A percentile compares a stretch with the other conserved stretches of the same genome.
Evolutionary conservation across 768 basidiomycete species (phyloP).

Genomic region (Podaxis rugospora): DNA sequence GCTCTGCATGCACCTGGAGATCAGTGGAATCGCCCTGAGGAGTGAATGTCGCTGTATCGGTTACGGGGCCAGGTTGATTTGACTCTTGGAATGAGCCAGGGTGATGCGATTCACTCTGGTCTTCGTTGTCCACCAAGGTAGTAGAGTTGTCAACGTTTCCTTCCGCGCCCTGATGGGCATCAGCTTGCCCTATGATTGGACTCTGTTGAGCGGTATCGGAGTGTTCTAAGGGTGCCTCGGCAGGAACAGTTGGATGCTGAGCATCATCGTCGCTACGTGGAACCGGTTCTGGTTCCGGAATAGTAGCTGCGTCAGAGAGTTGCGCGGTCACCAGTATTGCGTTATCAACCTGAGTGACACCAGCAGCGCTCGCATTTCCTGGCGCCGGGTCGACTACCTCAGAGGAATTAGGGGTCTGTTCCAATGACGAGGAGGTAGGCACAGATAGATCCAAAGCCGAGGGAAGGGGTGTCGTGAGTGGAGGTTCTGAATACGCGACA

Average conservation of each 20-base stretch:
- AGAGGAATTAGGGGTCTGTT: neutral
- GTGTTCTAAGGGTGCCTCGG: neutral
- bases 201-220: neutral
- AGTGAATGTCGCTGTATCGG: neutral
- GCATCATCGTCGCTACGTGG: neutral
- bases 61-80: neutral
- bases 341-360: neutral
- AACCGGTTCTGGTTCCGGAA: neutral
- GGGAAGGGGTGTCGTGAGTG: neutral
- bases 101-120: neutral
- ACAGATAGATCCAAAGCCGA: neutral
- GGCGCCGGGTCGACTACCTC: neutral
- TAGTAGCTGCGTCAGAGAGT: neutral
- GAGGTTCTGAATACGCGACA: neutral
- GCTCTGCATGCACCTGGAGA: neutral
- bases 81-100: neutral
- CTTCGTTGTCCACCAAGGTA: neutral
- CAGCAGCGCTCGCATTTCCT: neutral
- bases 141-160: neutral
- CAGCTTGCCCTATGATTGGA: neutral
- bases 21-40: neutral
- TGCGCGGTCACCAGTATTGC: neutral
- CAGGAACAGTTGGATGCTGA: neutral
- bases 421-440: neutral
- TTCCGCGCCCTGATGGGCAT: neutral